phyloP scores from a whole-genome alignment of 2,329 filamentous ascomycete species.

The Alternaria sp. region DNA sequence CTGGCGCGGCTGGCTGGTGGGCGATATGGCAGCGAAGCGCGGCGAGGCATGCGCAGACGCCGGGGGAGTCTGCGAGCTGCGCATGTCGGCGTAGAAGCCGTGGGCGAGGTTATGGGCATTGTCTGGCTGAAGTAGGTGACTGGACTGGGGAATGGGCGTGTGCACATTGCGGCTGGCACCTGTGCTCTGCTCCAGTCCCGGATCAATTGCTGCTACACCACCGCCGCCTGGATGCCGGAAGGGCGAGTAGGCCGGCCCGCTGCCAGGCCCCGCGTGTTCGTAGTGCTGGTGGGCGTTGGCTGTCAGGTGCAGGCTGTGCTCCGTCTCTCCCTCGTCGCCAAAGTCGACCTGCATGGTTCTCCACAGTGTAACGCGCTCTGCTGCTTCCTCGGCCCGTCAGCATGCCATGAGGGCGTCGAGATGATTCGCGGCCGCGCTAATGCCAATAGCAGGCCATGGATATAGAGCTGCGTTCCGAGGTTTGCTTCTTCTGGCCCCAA shows the following conservation, averaged over 20 bases:
- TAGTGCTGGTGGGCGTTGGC: constrained; percentile 41
- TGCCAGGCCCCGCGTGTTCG: constrained; percentile 39
- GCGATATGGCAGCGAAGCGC: constrained; percentile 47
- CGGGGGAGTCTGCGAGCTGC: constrained; percentile 45
- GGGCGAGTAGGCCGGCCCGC: constrained; percentile 39
- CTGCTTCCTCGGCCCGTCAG: constrained; percentile 34
- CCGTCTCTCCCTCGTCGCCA: constrained; percentile 40
- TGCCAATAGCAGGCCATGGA: constrained; percentile 26
- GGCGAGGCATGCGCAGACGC: constrained; percentile 48
- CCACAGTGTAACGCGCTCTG: constrained; percentile 29
- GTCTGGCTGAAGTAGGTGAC: constrained; percentile 45
- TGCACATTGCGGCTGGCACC: constrained; percentile 44
- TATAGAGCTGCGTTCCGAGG: constrained; percentile 4
- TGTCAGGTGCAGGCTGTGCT: constrained; percentile 42
- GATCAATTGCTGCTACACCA: constrained; percentile 46
- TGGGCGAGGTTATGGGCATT: constrained; percentile 44
- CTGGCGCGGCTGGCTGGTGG: constrained; percentile 45
- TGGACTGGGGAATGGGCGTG: constrained; percentile 40
- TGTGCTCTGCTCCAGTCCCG: constrained; percentile 45
- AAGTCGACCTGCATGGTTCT: constrained; percentile 50
- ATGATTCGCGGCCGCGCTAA: constrained; percentile 30
- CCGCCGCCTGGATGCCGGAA: constrained; percentile 39
- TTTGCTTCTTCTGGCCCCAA: neutral
- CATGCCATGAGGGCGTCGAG: constrained; percentile 36
- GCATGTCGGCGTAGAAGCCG: constrained; percentile 49